These are phyloP conservation scores for Backusella parvicylindrica DNA, from an alignment of 192 early-diverging fungal genomes.

Conservation along the genomic window DNA sequence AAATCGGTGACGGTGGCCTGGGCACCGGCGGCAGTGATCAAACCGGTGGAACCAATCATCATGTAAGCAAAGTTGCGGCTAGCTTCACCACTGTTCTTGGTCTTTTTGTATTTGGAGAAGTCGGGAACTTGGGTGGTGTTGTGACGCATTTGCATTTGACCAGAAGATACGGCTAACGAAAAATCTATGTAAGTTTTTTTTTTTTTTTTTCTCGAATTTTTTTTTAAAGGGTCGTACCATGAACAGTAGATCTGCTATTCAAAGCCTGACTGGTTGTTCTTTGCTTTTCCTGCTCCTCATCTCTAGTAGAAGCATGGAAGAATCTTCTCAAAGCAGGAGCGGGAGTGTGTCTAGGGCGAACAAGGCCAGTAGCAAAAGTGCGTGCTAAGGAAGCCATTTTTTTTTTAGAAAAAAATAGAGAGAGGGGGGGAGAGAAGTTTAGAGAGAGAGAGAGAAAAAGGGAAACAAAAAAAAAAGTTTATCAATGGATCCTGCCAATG, in stretches of 20 bases:
- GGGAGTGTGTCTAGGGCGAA: not conserved
- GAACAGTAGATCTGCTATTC: slow-evolving; percentile 41
- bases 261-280: slow-evolving; percentile 28
- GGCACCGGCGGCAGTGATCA: slow-evolving; percentile 78
- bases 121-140: slow-evolving; percentile 62
- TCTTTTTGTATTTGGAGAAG: slow-evolving; percentile 75
- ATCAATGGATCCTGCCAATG: not conserved
- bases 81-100: slow-evolving; percentile 53
- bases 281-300: slow-evolving; percentile 38
- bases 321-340: slow-evolving; percentile 34
- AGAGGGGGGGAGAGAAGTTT: not conserved
- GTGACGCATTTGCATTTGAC: slow-evolving; percentile 38
- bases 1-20: slow-evolving; percentile 88
- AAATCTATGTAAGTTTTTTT: not conserved
- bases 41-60: slow-evolving; percentile 88
- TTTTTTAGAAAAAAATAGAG: not conserved
- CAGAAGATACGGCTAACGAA: not conserved
- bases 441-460: not conserved
- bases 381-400: slow-evolving; percentile 20
- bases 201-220: not conserved
- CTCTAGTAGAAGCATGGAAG: slow-evolving; percentile 37
- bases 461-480: not conserved
- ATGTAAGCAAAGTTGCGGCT: slow-evolving; percentile 87
- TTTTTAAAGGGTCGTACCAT: slow-evolving; percentile 30
- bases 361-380: slow-evolving; percentile 8